phyloP scores from a whole-genome alignment of 768 basidiomycete genomes.

The Boletus sp. region DNA sequence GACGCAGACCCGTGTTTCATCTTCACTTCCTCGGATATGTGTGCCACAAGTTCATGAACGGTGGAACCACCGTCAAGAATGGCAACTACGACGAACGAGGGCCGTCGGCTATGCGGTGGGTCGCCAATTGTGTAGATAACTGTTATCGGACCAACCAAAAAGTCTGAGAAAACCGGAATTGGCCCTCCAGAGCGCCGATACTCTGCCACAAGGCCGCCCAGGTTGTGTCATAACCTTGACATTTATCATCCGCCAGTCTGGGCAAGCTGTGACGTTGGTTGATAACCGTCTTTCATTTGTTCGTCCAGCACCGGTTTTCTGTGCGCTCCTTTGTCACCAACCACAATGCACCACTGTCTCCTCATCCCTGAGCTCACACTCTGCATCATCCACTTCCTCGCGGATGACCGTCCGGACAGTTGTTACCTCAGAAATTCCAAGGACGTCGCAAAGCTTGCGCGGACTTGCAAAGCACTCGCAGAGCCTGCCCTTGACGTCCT shows the following conservation, averaged over 20 bases:
- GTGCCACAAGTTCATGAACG: background rate
- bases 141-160: slow-evolving; percentile 6
- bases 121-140: background rate
- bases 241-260: too few relatives aligned
- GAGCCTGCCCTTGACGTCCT: slow-evolving; percentile 33
- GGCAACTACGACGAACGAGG: background rate
- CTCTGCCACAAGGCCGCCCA: background rate
- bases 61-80: background rate
- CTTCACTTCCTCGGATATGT: background rate
- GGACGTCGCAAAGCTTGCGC: slow-evolving; percentile 28
- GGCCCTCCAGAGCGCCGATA: background rate
- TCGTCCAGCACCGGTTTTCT: background rate
- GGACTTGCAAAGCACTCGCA: slow-evolving; percentile 28
- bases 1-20: background rate
- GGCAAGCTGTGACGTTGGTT: background rate
- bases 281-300: background rate
- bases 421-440: slow-evolving; percentile 19
- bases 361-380: slow-evolving; percentile 27
- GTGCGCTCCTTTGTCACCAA: too few relatives aligned
- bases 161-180: slow-evolving; percentile 16
- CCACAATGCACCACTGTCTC: slow-evolving; percentile 29
- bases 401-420: slow-evolving; percentile 19
- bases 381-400: slow-evolving; percentile 25
- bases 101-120: background rate
- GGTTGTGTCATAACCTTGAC: background rate